Evolutionary conservation across 768 basidiomycete species (phyloP).

Genomic region (Nidularia sp.): DNA sequence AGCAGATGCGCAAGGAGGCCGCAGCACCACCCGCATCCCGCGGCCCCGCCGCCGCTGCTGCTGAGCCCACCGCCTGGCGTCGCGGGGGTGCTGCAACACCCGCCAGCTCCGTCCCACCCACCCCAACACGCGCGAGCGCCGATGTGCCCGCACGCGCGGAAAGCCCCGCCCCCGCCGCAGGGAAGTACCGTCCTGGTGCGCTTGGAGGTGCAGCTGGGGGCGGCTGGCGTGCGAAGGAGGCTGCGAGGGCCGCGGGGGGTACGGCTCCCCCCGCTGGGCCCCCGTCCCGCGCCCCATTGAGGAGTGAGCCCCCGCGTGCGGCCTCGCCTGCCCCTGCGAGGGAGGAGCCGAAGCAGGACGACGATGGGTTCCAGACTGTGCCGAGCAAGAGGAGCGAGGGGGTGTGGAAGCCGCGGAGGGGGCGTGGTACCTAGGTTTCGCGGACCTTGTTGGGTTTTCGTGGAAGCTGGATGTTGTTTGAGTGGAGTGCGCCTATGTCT

Average conservation of each 20-base stretch:
- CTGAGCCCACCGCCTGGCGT: slow-evolving; percentile 28
- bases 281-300: slow-evolving; percentile 9
- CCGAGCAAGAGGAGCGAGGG: slow-evolving; percentile 9
- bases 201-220: no score
- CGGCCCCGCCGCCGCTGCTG: slow-evolving; percentile 19
- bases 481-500: no score
- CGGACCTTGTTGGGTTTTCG: neutral
- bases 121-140: slow-evolving; percentile 18
- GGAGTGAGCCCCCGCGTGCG: slow-evolving; percentile 22
- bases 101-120: slow-evolving; percentile 19
- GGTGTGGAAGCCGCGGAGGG: slow-evolving; percentile 27
- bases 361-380: slow-evolving; percentile 73
- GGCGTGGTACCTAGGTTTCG: slow-evolving; percentile 9
- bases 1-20: slow-evolving; percentile 35
- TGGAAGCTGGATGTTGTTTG: no score
- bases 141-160: slow-evolving; percentile 46
- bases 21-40: slow-evolving; percentile 14
- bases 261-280: slow-evolving; percentile 14
- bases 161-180: slow-evolving; percentile 46
- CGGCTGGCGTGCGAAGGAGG: slow-evolving; percentile 58
- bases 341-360: slow-evolving; percentile 47
- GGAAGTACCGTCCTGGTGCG: slow-evolving; percentile 42
- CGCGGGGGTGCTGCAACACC: slow-evolving; percentile 16
- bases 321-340: slow-evolving; percentile 32
- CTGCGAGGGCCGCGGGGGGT: slow-evolving; percentile 19